These are phyloP conservation scores for Beta lomatogona DNA, from an alignment of 179 eudicot genomes.

Conservation along the genomic window DNA sequence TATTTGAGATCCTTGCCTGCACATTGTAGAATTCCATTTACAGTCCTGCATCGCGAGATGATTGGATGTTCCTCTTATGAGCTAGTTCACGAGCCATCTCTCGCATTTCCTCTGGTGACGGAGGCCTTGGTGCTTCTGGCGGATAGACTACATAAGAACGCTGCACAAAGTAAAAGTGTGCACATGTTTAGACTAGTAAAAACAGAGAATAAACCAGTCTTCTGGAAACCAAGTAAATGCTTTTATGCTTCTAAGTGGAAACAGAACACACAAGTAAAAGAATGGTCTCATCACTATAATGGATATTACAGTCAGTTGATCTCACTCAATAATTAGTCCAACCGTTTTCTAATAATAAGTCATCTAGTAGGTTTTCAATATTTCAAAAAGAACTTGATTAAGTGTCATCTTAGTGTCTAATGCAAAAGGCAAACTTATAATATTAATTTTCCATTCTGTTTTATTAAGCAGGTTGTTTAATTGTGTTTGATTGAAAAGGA, in stretches of 20 bases:
- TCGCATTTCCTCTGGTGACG: slow-evolving; percentile 85
- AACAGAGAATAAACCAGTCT: no score
- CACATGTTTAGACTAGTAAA: not conserved
- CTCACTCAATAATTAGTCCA: not conserved
- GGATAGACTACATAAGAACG: slow-evolving; percentile 82
- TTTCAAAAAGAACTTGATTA: not conserved
- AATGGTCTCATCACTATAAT: not conserved
- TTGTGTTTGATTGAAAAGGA: no score
- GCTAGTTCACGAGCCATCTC: slow-evolving; percentile 90
- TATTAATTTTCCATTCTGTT: no score
- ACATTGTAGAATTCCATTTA: slow-evolving; percentile 13
- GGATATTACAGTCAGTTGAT: not conserved
- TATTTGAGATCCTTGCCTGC: not conserved
- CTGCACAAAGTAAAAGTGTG: slow-evolving; percentile 37
- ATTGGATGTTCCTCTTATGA: slow-evolving; percentile 49
- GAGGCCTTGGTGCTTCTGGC: slow-evolving; percentile 78
- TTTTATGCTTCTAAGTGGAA: not conserved
- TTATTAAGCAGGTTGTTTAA: no score
- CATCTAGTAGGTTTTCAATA: not conserved
- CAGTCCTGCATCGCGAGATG: slow-evolving; percentile 8
- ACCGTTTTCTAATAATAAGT: not conserved
- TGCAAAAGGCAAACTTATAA: no score
- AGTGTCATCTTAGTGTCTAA: not conserved
- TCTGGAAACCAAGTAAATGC: not conserved
- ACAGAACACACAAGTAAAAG: not conserved